Conservation (phyloP, 129 eudicot genomes). For the Erigeron canadensis region DNA sequence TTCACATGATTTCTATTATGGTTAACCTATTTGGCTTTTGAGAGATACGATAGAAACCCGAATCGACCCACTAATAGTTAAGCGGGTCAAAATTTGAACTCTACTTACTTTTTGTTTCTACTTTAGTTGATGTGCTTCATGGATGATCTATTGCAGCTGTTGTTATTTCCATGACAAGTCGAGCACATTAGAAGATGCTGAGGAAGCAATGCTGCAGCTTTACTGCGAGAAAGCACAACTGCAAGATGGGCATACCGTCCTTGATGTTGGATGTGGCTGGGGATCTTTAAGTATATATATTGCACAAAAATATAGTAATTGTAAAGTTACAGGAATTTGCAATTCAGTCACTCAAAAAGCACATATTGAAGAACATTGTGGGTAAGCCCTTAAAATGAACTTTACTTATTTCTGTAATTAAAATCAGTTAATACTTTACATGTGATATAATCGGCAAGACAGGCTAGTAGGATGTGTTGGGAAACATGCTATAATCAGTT, state of each 20-base stretch:
- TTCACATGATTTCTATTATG: background rate
- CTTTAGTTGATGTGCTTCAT: slow-evolving; percentile 15
- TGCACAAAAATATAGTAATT: slow-evolving; percentile 71
- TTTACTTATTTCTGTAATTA: background rate
- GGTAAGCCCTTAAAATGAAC: slow-evolving; percentile 36
- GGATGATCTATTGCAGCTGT: slow-evolving; percentile 56
- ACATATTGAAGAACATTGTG: slow-evolving; percentile 74
- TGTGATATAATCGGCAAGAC: too few relatives aligned
- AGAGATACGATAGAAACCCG: too few relatives aligned
- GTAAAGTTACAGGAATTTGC: slow-evolving; percentile 89
- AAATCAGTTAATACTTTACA: background rate
- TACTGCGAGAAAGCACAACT: slow-evolving; percentile 84
- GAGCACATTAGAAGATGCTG: slow-evolving; percentile 92
- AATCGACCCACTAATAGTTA: too few relatives aligned
- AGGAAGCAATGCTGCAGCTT: slow-evolving; percentile 78
- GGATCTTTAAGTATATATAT: slow-evolving; percentile 79
- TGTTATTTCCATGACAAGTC: slow-evolving; percentile 69
- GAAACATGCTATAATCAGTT: too few relatives aligned
- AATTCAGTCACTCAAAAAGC: slow-evolving; percentile 90
- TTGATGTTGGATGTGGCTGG: slow-evolving; percentile 99
- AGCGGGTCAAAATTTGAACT: too few relatives aligned
- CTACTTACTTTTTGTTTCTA: background rate
- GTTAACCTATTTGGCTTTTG: background rate
- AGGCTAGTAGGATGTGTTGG: too few relatives aligned
- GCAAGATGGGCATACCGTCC: slow-evolving; percentile 89